Conservation (phyloP, 306 rosid species). For the Gastrolobium villosum region DNA sequence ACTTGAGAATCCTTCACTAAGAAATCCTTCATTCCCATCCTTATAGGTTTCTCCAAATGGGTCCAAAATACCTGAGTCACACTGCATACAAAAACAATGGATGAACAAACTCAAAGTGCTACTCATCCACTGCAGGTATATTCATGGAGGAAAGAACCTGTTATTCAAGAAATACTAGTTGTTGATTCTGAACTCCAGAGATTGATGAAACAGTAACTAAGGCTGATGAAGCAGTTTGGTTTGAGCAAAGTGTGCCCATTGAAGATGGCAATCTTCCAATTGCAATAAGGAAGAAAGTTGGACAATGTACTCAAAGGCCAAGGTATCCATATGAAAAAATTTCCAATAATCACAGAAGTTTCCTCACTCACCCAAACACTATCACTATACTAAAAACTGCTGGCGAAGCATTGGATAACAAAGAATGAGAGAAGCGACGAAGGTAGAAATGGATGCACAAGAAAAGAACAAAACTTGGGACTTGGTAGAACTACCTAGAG, state of each 20-base stretch:
- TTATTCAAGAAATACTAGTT: neutral
- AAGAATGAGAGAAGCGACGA: neutral
- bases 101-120: neutral
- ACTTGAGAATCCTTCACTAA: neutral
- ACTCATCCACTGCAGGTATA: neutral
- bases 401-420: neutral
- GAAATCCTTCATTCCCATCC: neutral
- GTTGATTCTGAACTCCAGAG: neutral
- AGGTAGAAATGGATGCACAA: neutral
- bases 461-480: neutral
- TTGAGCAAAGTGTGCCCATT: neutral
- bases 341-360: neutral
- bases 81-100: neutral
- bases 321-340: neutral
- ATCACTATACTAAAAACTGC: neutral
- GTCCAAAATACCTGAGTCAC: too few species aligned
- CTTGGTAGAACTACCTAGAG: neutral
- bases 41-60: too few species aligned
- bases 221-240: neutral
- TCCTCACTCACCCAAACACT: neutral
- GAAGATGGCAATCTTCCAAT: too few species aligned
- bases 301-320: neutral
- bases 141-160: neutral
- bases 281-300: neutral
- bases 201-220: neutral